Evolutionary conservation across 2,329 filamentous ascomycete genomes (phyloP).

Genomic region (Dactylellina cionopaga): DNA sequence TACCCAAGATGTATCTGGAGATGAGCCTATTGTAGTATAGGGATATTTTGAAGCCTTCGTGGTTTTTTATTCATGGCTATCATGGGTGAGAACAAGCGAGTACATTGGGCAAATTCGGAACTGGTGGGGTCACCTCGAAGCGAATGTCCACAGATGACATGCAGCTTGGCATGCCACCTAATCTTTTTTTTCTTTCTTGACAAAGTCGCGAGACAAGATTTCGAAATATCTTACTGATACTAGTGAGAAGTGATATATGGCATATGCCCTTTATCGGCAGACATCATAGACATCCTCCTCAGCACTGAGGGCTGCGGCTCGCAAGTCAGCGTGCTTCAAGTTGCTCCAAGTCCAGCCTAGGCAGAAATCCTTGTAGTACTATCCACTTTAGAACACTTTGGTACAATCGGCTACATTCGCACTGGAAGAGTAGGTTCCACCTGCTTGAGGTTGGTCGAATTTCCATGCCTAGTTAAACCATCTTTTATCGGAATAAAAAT

Average conservation of each 20-base stretch:
- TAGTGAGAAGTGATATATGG: too few species aligned
- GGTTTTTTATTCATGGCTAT: too few species aligned
- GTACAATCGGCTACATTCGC: neutral
- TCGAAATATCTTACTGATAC: too few species aligned
- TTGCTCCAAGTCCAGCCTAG: too few species aligned
- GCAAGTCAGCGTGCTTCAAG: too few species aligned
- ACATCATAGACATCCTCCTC: too few species aligned
- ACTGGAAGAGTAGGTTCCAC: conserved; percentile 14
- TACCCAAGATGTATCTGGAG: too few species aligned
- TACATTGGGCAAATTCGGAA: conserved; percentile 26
- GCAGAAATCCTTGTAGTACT: conserved; percentile 4
- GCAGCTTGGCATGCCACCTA: conserved; percentile 29
- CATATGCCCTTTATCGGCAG: too few species aligned
- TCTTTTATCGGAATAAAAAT: too few species aligned
- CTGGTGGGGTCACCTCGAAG: conserved; percentile 29
- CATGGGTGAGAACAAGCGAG: conserved; percentile 19
- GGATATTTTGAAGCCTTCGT: too few species aligned
- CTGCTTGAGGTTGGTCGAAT: conserved; percentile 41
- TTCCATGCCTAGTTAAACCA: conserved; percentile 34
- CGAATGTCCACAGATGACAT: conserved; percentile 32
- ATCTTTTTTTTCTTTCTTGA: neutral
- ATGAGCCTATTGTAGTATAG: too few species aligned
- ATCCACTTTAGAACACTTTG: conserved; percentile 2
- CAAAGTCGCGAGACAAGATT: neutral
- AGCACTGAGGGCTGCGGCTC: too few species aligned